Conservation (phyloP, 805 yeast species). For the Ascoidea rubescens region DNA sequence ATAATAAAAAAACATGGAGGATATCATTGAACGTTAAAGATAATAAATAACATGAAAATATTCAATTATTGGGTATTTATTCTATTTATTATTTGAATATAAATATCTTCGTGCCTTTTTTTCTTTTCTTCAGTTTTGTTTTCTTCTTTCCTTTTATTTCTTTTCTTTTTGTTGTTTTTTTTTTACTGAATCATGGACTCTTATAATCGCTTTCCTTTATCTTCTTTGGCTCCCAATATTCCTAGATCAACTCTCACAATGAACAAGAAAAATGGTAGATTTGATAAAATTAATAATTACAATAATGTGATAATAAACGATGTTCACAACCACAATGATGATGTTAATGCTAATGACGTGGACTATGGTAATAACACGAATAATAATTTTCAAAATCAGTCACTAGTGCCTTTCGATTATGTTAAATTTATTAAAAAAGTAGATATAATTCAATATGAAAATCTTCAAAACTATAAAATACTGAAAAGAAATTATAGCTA, state of each 20-base stretch:
- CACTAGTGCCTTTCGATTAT: neutral
- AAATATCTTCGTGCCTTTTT: no score
- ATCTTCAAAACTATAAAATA: no score
- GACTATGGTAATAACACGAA: neutral
- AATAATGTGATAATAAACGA: no score
- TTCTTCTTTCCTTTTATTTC: neutral
- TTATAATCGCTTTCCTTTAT: neutral
- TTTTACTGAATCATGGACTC: neutral
- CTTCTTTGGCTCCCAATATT: neutral
- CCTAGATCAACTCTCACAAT: neutral
- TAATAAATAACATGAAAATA: neutral
- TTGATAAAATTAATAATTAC: no score
- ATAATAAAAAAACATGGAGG: no score
- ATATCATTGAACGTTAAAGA: neutral
- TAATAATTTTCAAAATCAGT: no score
- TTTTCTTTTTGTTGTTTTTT: neutral
- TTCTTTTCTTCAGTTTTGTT: neutral
- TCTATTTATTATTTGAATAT: no score
- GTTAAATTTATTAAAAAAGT: no score
- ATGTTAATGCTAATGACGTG: neutral
- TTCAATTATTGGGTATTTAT: neutral
- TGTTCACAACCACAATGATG: neutral
- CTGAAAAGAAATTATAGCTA: no score
- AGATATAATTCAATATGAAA: neutral
- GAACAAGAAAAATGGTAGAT: neutral